These are phyloP conservation scores for Carpinus viminea DNA, from an alignment of 306 rosid species.

Conservation along the genomic window DNA sequence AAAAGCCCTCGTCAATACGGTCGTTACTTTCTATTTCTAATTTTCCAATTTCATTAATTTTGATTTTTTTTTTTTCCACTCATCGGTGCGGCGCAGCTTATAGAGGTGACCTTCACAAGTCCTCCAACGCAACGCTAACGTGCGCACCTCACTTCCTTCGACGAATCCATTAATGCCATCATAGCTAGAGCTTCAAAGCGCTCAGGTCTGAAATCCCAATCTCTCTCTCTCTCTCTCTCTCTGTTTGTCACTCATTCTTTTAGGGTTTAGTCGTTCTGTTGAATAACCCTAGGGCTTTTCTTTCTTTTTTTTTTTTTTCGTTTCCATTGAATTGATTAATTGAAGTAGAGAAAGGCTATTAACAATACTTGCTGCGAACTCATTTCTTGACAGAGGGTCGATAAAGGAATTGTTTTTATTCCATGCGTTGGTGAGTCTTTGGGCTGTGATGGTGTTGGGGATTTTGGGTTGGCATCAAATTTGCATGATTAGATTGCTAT, in stretches of 20 bases:
- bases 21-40: neutral
- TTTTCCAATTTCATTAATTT: neutral
- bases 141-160: constrained; percentile 48
- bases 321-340: constrained; percentile 15
- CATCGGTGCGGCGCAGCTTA: constrained; percentile 55
- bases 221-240: neutral
- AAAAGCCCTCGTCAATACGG: constrained; percentile 1
- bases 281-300: constrained; percentile 42
- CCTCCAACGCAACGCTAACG: constrained; percentile 42
- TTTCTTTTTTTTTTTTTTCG: constrained; percentile 9
- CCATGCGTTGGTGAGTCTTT: constrained; percentile 5
- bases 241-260: neutral
- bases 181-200: constrained; percentile 20
- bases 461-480: constrained; percentile 21
- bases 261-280: constrained; percentile 28
- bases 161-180: constrained; percentile 34
- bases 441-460: constrained; percentile 27
- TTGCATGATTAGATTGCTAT: constrained; percentile 2
- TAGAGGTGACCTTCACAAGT: constrained; percentile 33
- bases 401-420: neutral
- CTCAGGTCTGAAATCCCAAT: constrained; percentile 36
- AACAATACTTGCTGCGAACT: constrained; percentile 9
- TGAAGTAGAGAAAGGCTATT: constrained; percentile 28
- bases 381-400: constrained; percentile 13
- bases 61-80: neutral